Base-by-base conservation (phyloP, 1,139 yeast genomes). In the Pneumocystis sp. region DNA sequence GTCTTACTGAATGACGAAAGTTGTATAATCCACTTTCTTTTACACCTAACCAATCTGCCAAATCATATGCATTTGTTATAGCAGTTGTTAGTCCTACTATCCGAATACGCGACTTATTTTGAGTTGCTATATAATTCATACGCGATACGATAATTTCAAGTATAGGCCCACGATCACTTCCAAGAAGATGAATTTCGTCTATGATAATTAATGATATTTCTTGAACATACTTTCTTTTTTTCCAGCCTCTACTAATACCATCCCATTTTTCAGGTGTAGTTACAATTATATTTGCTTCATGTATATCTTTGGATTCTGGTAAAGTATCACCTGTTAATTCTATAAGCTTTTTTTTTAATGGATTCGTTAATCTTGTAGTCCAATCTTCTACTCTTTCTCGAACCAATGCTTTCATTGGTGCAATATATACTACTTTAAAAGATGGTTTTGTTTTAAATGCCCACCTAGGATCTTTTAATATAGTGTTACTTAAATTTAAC, bases 181-280 rank as follows among this genome's bases (percentile, higher is more conserved):
- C 98, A 70, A 95, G 82, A 69, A 95, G 79, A 79, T 95, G 99
- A 69, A 95, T 90, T 77, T 95, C 98, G 79, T 95, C 99, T 97
- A 95, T 91, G 57, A 95, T 89, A 35, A 95, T 91, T 68, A 95
- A 79, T 0, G 97, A 89, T 0, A 95, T 87, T 68, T 89, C 85
- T 73, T 90, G 96, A 37, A 93, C 97, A 78, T 91, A 93, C 71
- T 84, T 85, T 75, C 97, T 83, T 0, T 96, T 87, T 74, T 90
- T 95, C 98, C 98, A 95, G 73, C 89, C 90, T 82, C 98, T 93
- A 37, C 96, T 88, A 66, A 95, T 90, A 83, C 98, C 98, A 78
- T 95, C 98, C 74, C 93, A 95, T 75, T 95, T 95, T 77, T 95
- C 98, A 0, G 99, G 98, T 0, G 98, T 95, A 0, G 98, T 93